phyloP scores from a whole-genome alignment of 441 rosid species.

The Euphorbia celastroides region DNA sequence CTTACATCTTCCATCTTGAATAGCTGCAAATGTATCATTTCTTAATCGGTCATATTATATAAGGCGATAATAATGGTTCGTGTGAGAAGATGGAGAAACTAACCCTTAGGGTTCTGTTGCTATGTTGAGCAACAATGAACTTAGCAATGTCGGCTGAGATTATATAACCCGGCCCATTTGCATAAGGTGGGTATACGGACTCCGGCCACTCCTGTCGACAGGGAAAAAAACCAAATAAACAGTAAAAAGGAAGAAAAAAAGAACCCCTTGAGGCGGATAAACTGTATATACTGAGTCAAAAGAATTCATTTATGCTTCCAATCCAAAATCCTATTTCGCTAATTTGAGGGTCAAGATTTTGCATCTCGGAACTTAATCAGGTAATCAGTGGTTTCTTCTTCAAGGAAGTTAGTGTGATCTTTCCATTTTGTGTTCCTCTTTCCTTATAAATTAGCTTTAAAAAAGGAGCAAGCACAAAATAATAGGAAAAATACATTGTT shows the following conservation, averaged over 20 bases:
- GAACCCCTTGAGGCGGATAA: neutral
- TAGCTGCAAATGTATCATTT: conserved; percentile 42
- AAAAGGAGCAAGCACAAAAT: neutral
- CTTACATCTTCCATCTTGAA: conserved; percentile 99
- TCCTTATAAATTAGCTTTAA: neutral
- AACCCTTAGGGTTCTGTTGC: conserved; percentile 63
- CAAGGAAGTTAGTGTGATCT: neutral
- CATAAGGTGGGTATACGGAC: conserved; percentile 88
- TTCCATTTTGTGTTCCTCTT: neutral
- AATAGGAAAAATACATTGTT: neutral
- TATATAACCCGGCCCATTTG: conserved; percentile 92
- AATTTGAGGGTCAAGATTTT: no score
- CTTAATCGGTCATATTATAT: neutral
- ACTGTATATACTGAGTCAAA: neutral
- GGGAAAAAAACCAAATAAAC: conserved; percentile 6
- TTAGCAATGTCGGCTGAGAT: conserved; percentile 74
- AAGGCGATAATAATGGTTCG: neutral
- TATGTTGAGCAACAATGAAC: conserved; percentile 54
- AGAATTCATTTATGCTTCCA: neutral
- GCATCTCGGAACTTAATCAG: neutral
- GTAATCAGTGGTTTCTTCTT: neutral
- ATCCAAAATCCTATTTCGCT: neutral
- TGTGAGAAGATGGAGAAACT: conserved; percentile 12
- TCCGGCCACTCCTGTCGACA: conserved; percentile 94
- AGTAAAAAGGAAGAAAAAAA: neutral